Evolutionary conservation across 176 grass and related monocot species (phyloP).

Genomic region (Musa schizocarpa): DNA sequence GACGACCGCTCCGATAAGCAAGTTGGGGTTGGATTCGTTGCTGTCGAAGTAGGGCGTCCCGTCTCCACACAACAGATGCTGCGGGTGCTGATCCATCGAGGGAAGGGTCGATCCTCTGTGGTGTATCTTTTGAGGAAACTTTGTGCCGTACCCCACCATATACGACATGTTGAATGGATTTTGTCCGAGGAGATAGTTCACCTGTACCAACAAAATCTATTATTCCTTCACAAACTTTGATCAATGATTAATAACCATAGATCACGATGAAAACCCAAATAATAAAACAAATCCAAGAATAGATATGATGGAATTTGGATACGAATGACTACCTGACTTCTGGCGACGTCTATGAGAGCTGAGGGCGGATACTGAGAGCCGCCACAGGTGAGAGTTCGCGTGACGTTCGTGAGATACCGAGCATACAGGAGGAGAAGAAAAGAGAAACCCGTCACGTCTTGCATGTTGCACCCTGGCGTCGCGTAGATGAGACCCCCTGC

Average conservation of each 20-base stretch:
- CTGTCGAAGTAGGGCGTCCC: slow-evolving; percentile 48
- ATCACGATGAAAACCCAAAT: too few relatives aligned
- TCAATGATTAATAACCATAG: too few relatives aligned
- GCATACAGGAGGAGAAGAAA: background rate
- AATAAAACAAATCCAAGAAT: background rate
- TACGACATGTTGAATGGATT: slow-evolving; percentile 65
- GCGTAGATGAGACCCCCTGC: slow-evolving; percentile 5
- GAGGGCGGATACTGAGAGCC: background rate
- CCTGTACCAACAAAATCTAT: background rate
- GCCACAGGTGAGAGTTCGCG: background rate
- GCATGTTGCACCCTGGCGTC: background rate
- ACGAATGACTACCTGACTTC: background rate
- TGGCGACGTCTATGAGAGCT: background rate
- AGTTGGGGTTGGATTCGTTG: slow-evolving; percentile 47
- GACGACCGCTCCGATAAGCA: slow-evolving; percentile 60
- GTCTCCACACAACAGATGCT: slow-evolving; percentile 51
- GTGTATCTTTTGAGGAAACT: slow-evolving; percentile 48
- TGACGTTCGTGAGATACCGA: background rate
- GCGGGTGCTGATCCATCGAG: slow-evolving; percentile 42
- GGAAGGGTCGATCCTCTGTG: slow-evolving; percentile 56
- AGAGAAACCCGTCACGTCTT: background rate
- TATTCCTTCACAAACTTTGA: too few relatives aligned
- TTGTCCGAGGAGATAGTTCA: slow-evolving; percentile 59
- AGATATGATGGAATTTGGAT: background rate
- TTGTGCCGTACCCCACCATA: slow-evolving; percentile 60